Conservation (phyloP, 192 early-diverging fungal genomes). For the Phycomyces blakesleeanus region DNA sequence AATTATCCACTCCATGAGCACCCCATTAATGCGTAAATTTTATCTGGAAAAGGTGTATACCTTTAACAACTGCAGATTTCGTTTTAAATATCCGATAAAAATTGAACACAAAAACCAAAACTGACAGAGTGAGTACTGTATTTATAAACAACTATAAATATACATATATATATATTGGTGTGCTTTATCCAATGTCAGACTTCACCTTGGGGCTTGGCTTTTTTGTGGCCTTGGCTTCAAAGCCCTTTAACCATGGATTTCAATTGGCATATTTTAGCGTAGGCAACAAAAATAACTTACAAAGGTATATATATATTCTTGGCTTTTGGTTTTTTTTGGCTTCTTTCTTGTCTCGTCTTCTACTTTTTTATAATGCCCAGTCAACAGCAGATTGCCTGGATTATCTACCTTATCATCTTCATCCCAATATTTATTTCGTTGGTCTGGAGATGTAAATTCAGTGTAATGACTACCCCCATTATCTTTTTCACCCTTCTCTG, state of each 20-base stretch:
- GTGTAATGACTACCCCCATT: background rate
- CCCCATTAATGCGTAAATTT: too few species aligned
- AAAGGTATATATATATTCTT: conserved; percentile 7
- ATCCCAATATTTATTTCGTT: background rate
- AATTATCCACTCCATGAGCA: too few species aligned
- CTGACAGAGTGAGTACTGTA: background rate
- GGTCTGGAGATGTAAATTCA: conserved; percentile 5
- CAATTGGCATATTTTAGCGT: background rate
- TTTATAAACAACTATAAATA: conserved; percentile 7
- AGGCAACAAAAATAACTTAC: background rate
- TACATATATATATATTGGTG: conserved; percentile 3
- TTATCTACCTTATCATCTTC: conserved; percentile 2
- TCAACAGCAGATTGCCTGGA: conserved; percentile 8
- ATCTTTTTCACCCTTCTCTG: background rate
- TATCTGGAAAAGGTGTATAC: too few species aligned
- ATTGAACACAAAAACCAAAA: background rate
- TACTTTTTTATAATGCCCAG: conserved; percentile 11
- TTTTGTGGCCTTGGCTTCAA: too few species aligned
- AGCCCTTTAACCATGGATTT: too few species aligned
- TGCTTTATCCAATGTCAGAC: conserved; percentile 5
- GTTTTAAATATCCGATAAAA: too few species aligned
- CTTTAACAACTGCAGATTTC: too few species aligned
- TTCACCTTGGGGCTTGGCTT: too few species aligned
- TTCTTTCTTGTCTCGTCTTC: background rate
- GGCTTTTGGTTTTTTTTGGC: conserved; percentile 4